Evolutionary conservation across 2,329 filamentous ascomycete genomes (phyloP).

Genomic region (Sarocladium strictum): DNA sequence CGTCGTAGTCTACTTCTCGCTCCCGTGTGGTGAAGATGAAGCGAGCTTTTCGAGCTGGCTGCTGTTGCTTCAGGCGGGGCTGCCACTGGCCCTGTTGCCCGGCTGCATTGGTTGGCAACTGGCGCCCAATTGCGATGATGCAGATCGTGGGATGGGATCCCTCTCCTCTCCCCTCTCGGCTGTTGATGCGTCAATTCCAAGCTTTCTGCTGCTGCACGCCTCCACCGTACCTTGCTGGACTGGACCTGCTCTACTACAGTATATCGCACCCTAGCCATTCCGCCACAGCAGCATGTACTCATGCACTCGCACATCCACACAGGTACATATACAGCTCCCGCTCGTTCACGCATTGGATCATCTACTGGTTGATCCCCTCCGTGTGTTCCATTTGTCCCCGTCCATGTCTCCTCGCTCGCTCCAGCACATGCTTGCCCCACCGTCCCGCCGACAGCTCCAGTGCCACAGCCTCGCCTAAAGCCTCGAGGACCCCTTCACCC

Average conservation of each 20-base stretch:
- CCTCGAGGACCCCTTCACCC: conserved; percentile 9
- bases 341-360: no score
- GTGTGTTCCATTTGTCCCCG: background rate
- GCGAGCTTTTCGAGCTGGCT: no score
- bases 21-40: background rate
- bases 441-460: conserved; percentile 5
- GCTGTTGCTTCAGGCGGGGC: background rate
- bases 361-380: background rate
- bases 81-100: background rate
- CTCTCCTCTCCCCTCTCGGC: background rate
- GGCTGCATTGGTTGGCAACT: background rate
- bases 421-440: conserved; percentile 5
- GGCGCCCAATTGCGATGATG: background rate
- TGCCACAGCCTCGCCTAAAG: conserved; percentile 9
- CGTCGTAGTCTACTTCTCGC: no score
- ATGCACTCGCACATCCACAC: background rate
- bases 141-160: background rate
- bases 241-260: no score
- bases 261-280: no score
- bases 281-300: background rate
- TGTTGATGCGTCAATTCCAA: conserved; percentile 6
- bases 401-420: background rate
- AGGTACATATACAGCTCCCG: background rate
- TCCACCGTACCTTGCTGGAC: no score
- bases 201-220: background rate